phyloP scores from a whole-genome alignment of 192 early-diverging fungal species.

The Backusella luteola region DNA sequence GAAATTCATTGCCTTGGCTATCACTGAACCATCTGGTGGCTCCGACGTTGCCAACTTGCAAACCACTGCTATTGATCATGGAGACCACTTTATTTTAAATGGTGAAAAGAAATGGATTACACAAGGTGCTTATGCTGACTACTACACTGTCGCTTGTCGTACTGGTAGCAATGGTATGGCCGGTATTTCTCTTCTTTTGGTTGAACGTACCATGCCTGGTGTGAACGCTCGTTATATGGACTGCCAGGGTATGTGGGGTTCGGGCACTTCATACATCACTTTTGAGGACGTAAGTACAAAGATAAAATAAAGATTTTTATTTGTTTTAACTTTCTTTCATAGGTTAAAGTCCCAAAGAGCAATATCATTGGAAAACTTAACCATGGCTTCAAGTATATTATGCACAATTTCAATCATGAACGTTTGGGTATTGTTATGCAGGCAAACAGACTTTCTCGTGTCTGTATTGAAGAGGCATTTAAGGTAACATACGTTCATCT shows the following conservation, averaged over 20 bases:
- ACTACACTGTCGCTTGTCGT: conserved; percentile 74
- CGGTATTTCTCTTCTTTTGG: conserved; percentile 76
- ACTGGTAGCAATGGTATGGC: conserved; percentile 91
- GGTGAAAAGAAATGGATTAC: conserved; percentile 99
- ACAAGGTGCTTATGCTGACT: conserved; percentile 93
- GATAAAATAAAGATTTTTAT: neutral
- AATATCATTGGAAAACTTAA: conserved; percentile 67
- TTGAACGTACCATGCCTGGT: conserved; percentile 83
- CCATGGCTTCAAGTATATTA: conserved; percentile 91
- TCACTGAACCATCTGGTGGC: conserved; percentile 76
- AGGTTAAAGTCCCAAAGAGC: conserved; percentile 49
- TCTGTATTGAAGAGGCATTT: conserved; percentile 86
- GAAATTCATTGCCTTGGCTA: conserved; percentile 77
- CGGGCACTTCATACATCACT: conserved; percentile 84
- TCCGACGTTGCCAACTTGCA: conserved; percentile 72
- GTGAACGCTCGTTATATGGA: conserved; percentile 88
- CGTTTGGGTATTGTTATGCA: conserved; percentile 82
- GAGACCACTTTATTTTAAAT: conserved; percentile 75
- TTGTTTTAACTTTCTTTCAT: neutral
- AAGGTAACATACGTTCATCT: conserved; percentile 50
- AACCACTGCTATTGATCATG: conserved; percentile 68
- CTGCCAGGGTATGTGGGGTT: conserved; percentile 90
- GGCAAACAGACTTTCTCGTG: conserved; percentile 83
- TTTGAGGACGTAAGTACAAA: conserved; percentile 65
- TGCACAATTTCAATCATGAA: conserved; percentile 92